Evolutionary conservation across 768 basidiomycete species (phyloP), one percentile per base, ranked within the genome.

Genomic region (Candolleomyces efflorescens): DNA sequence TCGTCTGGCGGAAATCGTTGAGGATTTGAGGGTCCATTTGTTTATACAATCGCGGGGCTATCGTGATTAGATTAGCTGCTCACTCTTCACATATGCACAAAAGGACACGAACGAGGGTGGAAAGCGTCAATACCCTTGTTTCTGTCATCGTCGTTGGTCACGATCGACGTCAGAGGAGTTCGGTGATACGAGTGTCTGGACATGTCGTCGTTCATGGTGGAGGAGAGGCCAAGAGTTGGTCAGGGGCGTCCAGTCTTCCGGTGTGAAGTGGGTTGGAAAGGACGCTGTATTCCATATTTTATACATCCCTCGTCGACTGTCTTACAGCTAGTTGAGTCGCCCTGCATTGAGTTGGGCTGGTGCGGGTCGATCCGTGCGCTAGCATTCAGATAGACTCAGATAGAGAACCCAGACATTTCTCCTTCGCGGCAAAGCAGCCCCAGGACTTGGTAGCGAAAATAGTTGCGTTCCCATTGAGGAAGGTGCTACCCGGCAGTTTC

Each of bases 61-160:
- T 51, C 49, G 49, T 51, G 49, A 51, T 58, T 38, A 45, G 54
- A 44, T 27, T 37, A 27, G 20, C 45, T 43, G 17, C 22, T 41
- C n/a, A 39, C 57, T 51, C 57, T 58, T 58, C 57, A 58, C 57
- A 58, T 53, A 20, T 49, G 56, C 56, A 58, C 57, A 32, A 46
- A 74, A 73, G 61, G 77, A 74, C 62, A 55, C 57, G 11, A 72
- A 71, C 54, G 76, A 76, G 52, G 81, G 75, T 61, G 82, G 81
- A 53, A 76, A 71, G 58, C 72, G 70, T 17, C 68, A 78, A 6
- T 79, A 78, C 55, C 65, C 76, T 58, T 58, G 50, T 58, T 38
- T 39, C 57, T 52, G 41, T 58, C 57, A 43, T 51, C 56, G 39
- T 58, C 57, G 51, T 58, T 58, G 41, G 39, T 32, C 24, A 53